Evolutionary conservation across 2,329 filamentous ascomycete species (phyloP).

Genomic region (Colletotrichum echinochloae): DNA sequence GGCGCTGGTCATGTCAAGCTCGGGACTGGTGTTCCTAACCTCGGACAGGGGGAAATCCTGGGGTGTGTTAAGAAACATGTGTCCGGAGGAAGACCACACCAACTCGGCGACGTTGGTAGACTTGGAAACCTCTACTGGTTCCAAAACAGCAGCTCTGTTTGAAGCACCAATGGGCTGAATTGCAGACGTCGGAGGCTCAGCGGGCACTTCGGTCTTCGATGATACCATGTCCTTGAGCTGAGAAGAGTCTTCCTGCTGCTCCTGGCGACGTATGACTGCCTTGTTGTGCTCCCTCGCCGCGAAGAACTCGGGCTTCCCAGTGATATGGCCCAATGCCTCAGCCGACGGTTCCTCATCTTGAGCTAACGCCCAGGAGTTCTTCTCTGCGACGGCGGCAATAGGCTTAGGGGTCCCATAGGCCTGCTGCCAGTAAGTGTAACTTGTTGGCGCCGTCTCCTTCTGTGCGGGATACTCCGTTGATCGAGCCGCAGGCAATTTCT

Average conservation of each 20-base stretch:
- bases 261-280: neutral
- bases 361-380: neutral
- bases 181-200: neutral
- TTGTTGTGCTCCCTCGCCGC: slow-evolving; percentile 55
- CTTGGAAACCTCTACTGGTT: slow-evolving; percentile 4
- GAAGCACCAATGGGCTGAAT: neutral
- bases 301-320: slow-evolving; percentile 55
- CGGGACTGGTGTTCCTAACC: slow-evolving; percentile 23
- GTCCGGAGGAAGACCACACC: slow-evolving; percentile 30
- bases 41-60: slow-evolving; percentile 9
- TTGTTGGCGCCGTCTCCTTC: neutral
- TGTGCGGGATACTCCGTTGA: neutral
- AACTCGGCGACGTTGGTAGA: slow-evolving; percentile 27
- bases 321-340: slow-evolving; percentile 50
- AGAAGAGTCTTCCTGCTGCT: neutral
- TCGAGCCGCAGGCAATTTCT: neutral
- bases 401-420: neutral
- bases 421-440: slow-evolving; percentile 1
- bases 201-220: neutral
- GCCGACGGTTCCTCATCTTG: slow-evolving; percentile 38
- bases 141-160: neutral
- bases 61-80: slow-evolving; percentile 33
- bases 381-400: neutral
- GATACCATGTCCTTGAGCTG: neutral
- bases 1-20: slow-evolving; percentile 40